These are phyloP conservation scores for Prunus kanzakura DNA, from an alignment of 306 rosid genomes.

Conservation along the genomic window DNA sequence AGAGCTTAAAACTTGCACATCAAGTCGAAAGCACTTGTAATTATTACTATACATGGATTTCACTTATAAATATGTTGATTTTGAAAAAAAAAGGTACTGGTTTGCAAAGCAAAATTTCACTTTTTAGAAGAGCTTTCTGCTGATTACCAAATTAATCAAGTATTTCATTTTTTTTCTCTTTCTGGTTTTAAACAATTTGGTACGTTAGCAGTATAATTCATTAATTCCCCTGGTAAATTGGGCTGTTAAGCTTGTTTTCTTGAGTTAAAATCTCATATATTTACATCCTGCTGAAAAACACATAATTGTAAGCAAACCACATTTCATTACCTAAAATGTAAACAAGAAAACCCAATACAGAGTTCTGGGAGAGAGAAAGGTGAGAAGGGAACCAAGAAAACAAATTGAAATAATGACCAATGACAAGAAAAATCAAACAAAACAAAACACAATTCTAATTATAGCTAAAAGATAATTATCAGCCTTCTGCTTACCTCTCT, in stretches of 20 bases:
- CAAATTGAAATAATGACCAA: too few relatives aligned
- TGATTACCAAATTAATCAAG: neutral
- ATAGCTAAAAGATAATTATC: neutral
- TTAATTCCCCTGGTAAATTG: neutral
- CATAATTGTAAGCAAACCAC: neutral
- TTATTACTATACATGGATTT: neutral
- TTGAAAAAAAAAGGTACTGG: neutral
- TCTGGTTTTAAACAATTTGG: neutral
- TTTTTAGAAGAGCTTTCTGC: neutral
- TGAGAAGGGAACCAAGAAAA: neutral
- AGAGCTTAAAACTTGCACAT: neutral
- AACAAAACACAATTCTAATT: neutral
- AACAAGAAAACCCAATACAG: neutral
- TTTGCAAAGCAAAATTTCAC: neutral
- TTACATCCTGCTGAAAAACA: neutral
- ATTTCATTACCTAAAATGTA: neutral
- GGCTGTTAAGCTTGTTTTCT: neutral
- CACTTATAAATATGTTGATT: neutral
- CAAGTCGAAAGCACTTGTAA: neutral
- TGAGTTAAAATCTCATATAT: neutral
- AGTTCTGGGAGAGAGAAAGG: neutral
- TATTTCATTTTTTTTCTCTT: neutral
- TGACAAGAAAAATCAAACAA: neutral
- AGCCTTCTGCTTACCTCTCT: conserved; percentile 57
- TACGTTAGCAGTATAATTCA: neutral